Evolutionary conservation across 2,329 filamentous ascomycete species (phyloP).

Genomic region (Gaeumannomyces tritici): DNA sequence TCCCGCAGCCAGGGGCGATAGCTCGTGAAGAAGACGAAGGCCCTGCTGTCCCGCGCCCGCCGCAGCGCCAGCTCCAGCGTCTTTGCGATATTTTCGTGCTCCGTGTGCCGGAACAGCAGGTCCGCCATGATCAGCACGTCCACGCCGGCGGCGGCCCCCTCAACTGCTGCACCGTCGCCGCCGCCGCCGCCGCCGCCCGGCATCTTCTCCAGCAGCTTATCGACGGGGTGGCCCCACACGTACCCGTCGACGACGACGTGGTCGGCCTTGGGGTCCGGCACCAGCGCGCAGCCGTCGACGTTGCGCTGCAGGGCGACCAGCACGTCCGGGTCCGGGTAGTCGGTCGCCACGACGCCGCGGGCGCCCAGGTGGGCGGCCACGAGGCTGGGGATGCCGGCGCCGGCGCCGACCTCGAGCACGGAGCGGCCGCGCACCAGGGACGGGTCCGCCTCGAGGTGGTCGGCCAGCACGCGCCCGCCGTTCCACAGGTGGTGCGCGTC

Average conservation of each 20-base stretch:
- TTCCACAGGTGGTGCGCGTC: slow-evolving; percentile 93
- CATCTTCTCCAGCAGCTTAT: slow-evolving; percentile 48
- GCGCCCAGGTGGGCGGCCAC: slow-evolving; percentile 68
- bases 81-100: slow-evolving; percentile 68
- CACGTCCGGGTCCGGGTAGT: slow-evolving; percentile 82
- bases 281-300: slow-evolving; percentile 49
- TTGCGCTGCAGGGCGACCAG: slow-evolving; percentile 72
- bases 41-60: slow-evolving; percentile 43
- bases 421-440: slow-evolving; percentile 53
- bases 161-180: too few relatives aligned
- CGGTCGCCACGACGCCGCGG: slow-evolving; percentile 64
- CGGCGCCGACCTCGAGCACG: slow-evolving; percentile 85
- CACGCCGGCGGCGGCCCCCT: too few relatives aligned
- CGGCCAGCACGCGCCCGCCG: slow-evolving; percentile 66
- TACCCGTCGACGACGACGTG: slow-evolving; percentile 54
- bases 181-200: slow-evolving; percentile 14
- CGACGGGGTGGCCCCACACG: slow-evolving; percentile 67
- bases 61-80: slow-evolving; percentile 62
- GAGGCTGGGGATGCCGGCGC: slow-evolving; percentile 74
- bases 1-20: slow-evolving; percentile 85
- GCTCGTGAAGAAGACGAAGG: slow-evolving; percentile 87
- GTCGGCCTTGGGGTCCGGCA: background rate
- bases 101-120: slow-evolving; percentile 81
- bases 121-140: slow-evolving; percentile 83
- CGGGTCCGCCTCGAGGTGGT: slow-evolving; percentile 67